Evolutionary conservation across 2,329 filamentous ascomycete genomes (phyloP), one percentile per base, ranked within the genome.

Genomic region (Endoconidiophora laricicola): DNA sequence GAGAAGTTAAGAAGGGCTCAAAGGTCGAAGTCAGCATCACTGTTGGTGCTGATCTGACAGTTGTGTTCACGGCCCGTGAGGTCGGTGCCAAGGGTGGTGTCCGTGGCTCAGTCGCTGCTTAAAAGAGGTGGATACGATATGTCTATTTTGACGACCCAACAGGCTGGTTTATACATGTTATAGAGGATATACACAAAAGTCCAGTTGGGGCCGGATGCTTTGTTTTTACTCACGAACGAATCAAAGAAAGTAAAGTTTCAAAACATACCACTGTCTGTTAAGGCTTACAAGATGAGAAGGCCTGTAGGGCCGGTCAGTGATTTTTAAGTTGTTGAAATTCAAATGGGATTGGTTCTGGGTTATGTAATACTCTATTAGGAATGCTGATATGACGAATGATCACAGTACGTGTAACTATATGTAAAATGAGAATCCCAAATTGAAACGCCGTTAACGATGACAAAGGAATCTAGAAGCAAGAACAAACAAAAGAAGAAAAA

Each of bases 11-110:
- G 78, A 87, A 90, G 69, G 83, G 79, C 53, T 77, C 78, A 60
- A 94, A 94, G 72, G 79, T 98, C 57, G 91, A 98, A 72, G 80
- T 96, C 49, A 93, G 86, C 63, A 77, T 96, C 60, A 94, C 90
- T 64, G 82, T 96, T 56, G 76, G 74, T 50, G 81, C 78, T 23
- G 87, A 96, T 62, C 70, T 95, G 51, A 73, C 73, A 56, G 74
- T 95, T 55, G 86, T 83, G 46, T 73, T 94, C 57, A 84, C 88
- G 40, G 80, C 82, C 51, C 75, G 90, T 56, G 87, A 94, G 65
- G 81, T 94, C 45, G 88, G 90, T 56, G 83, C 78, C 54, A 90
- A 94, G 71, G 83, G 83, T 41, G 88, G 86, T 57, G 79, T 91
- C 53, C 72, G 86, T 58, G 86, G 84, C 37, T 70, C 61, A 49